Conservation (phyloP, 768 basidiomycete species). For the Floccularia luteovirens region DNA sequence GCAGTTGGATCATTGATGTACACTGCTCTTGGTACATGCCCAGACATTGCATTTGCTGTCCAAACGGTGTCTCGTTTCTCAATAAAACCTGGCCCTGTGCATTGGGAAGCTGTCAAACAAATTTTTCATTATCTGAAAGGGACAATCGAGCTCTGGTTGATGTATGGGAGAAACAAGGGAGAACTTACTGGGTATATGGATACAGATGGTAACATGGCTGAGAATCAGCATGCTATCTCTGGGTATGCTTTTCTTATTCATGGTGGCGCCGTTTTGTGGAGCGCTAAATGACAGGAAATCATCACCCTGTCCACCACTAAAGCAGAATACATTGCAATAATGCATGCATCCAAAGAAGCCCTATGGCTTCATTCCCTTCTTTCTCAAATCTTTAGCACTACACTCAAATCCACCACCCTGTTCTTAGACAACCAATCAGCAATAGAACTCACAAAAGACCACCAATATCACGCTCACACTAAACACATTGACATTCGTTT, state of each 20-base stretch:
- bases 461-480: neutral
- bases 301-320: neutral
- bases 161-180: constrained; percentile 21
- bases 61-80: too few relatives aligned
- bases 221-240: constrained; percentile 21
- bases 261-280: constrained; percentile 24
- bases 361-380: neutral
- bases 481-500: neutral
- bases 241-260: constrained; percentile 23
- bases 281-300: constrained; percentile 12
- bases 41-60: too few relatives aligned
- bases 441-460: neutral
- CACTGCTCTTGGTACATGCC: too few relatives aligned
- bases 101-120: too few relatives aligned
- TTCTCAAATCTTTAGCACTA: neutral
- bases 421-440: neutral
- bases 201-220: constrained; percentile 11
- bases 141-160: too few relatives aligned
- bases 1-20: too few relatives aligned
- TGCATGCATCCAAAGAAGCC: neutral
- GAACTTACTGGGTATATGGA: constrained; percentile 13
- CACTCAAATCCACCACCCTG: neutral
- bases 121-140: too few relatives aligned
- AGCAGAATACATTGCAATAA: neutral
- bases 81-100: too few relatives aligned